A percentile compares a stretch with the other conserved stretches of the same genome.
phyloP scores from a whole-genome alignment of 1,139 yeast species.

The Suhomyces yuchorum region DNA sequence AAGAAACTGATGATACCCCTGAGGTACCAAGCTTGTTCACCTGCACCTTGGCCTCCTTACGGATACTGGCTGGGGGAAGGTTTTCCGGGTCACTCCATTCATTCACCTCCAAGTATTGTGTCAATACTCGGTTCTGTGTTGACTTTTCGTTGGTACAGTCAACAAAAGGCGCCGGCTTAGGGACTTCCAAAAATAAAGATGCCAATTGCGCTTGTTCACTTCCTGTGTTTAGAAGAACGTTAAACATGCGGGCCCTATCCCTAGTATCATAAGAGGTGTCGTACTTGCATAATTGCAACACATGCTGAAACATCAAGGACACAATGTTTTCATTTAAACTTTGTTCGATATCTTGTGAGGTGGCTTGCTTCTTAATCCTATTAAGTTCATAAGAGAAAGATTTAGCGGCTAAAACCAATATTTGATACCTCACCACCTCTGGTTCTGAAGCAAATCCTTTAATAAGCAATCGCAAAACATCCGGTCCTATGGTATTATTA shows the following conservation, averaged over 20 bases:
- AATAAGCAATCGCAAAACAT: constrained; percentile 65
- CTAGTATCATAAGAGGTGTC: constrained; percentile 80
- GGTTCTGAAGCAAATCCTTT: constrained; percentile 58
- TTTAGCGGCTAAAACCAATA: constrained; percentile 74
- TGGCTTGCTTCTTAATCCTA: constrained; percentile 28
- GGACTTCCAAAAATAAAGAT: constrained; percentile 75
- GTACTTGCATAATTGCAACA: constrained; percentile 66
- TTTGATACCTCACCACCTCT: constrained; percentile 67
- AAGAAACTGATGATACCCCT: constrained; percentile 15
- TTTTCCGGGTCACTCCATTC: constrained; percentile 39
- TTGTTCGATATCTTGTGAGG: constrained; percentile 31
- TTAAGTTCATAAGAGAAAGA: constrained; percentile 58
- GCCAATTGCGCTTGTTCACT: constrained; percentile 57
- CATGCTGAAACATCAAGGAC: constrained; percentile 61
- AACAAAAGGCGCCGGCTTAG: constrained; percentile 64
- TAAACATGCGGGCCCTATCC: constrained; percentile 79
- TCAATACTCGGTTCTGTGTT: constrained; percentile 22
- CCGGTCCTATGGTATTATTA: constrained; percentile 63
- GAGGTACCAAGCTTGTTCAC: constrained; percentile 26
- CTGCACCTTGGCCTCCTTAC: constrained; percentile 35
- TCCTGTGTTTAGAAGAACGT: constrained; percentile 47
- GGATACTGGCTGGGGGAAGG: constrained; percentile 39
- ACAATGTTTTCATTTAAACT: constrained; percentile 26
- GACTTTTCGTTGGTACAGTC: constrained; percentile 4
- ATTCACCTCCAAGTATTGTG: constrained; percentile 29